Conservation (phyloP, 306 rosid species). For the Casuarina glauca region DNA sequence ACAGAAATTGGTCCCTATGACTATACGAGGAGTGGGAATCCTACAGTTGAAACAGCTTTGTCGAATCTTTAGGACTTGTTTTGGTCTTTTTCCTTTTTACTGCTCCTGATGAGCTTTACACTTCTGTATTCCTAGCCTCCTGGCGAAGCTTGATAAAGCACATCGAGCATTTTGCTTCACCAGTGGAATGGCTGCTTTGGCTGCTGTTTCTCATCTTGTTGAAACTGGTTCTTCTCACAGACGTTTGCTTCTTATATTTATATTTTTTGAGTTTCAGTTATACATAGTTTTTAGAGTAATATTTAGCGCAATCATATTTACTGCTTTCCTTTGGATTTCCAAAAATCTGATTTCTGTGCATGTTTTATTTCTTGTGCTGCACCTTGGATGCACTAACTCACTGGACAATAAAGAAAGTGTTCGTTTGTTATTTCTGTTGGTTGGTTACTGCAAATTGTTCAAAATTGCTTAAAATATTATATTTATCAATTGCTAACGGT, state of each 20-base stretch:
- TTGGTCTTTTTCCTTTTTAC: constrained; percentile 24
- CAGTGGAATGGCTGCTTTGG: constrained; percentile 97
- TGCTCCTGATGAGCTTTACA: constrained; percentile 17
- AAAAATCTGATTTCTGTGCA: not conserved
- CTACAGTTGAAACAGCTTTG: constrained; percentile 35
- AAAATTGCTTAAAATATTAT: constrained; percentile 3
- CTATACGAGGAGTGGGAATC: constrained; percentile 95
- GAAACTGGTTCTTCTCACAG: constrained; percentile 53
- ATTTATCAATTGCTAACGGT: constrained; percentile 26
- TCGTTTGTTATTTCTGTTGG: not conserved
- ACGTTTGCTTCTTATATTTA: constrained; percentile 20
- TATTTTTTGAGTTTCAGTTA: not conserved
- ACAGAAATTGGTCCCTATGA: constrained; percentile 83
- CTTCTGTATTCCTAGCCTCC: constrained; percentile 51
- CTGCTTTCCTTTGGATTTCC: not conserved
- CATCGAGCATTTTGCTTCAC: constrained; percentile 92
- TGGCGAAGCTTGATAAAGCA: constrained; percentile 86
- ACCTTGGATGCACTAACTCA: not conserved
- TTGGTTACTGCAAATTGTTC: constrained; percentile 17
- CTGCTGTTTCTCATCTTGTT: constrained; percentile 78
- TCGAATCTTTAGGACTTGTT: not conserved
- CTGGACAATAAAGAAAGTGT: not conserved
- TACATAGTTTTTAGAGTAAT: not conserved
- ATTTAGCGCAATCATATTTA: not conserved
- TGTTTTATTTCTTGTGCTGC: not conserved